These are phyloP conservation scores for Solanum chiquidenum DNA, from an alignment of 257 asterid genomes.

Conservation along the genomic window DNA sequence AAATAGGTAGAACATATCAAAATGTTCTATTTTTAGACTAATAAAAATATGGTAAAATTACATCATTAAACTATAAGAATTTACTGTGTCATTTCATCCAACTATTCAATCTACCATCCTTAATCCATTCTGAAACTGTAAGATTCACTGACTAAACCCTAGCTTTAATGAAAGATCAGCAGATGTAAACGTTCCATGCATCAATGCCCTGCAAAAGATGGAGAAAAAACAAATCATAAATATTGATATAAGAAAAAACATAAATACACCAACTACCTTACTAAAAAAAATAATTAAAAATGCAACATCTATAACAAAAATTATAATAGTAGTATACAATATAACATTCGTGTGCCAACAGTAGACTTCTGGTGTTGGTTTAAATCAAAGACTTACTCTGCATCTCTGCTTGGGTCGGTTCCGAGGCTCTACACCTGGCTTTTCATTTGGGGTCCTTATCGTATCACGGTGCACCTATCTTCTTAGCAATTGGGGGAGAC, in stretches of 20 bases:
- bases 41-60: too few relatives aligned
- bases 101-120: background rate
- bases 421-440: background rate
- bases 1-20: background rate
- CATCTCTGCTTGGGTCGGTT: background rate
- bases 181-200: background rate
- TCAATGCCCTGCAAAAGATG: background rate
- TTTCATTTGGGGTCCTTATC: background rate
- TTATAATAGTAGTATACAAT: background rate
- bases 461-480: background rate
- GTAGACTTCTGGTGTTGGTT: background rate
- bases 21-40: background rate
- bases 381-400: background rate
- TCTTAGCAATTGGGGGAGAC: background rate
- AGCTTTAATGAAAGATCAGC: background rate
- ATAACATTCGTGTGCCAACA: background rate
- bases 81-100: background rate
- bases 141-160: background rate
- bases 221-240: background rate
- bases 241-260: background rate
- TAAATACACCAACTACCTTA: background rate
- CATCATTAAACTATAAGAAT: background rate
- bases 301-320: background rate
- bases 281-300: background rate
- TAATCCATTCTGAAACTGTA: background rate